Base-by-base conservation (phyloP, 2,329 filamentous ascomycete genomes). In the Neoscytalidium dimidiatum region DNA sequence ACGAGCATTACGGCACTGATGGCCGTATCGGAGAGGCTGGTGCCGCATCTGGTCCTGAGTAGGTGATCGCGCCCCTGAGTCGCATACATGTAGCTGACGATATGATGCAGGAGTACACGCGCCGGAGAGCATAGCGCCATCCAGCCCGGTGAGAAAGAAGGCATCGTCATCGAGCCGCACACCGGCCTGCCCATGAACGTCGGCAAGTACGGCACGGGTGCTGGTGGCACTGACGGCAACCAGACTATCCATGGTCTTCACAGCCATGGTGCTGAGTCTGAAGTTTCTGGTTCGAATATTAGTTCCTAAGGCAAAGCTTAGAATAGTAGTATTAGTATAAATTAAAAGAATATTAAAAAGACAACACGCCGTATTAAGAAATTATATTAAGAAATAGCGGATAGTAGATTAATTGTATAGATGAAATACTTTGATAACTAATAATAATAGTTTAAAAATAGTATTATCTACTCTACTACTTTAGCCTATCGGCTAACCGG, bases 101-200 rank as follows among this genome's bases (percentile, higher is more conserved):
- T 21, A 14, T 26, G 6, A 8, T 23, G 43, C 19, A 43, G 33
- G 8, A 9, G 21, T 35, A 7, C 23, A 5, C 11, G 26, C 14
- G 19, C 17, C n/a, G 49, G 43, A 13, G 60, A 44, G 4, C 29
- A 44, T 26, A 14, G 56, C 5, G n/a, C 17, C 9, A 9, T 11
- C 14, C n/a, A 17, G 8, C 17, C 69, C 7, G 70, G 71, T 49
- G 66, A 69, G 2, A 21, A 65, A 4, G 68, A 68, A 3, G 71
- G 71, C 3, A 66, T 69, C 3, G 75, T 77, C 14, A 77, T 68
- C 9, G 77, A 81, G 65, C 76, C 77, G 4, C 73, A 75, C 35
- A 80, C 78, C 1, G 78, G 78, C 2, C 68, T 80, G 1, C 77
- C 77, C 6, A 78, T 78, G 76, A 77, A 81, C 57, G 71, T 75